Base-by-base conservation (phyloP, 2,329 filamentous ascomycete species). In the Clarireedia homoeocarpa region DNA sequence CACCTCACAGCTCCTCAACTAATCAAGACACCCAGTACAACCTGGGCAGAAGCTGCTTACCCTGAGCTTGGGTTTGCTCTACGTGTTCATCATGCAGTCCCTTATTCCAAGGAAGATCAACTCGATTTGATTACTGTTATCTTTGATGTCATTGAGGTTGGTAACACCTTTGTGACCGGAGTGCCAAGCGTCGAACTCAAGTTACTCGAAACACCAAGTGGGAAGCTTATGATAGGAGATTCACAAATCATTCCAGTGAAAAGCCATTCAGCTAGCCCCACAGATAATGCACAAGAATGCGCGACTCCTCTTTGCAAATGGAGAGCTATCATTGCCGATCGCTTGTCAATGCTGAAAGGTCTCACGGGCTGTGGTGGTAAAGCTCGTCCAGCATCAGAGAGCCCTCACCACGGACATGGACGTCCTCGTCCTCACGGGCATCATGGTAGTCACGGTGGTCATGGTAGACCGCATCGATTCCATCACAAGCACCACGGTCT, bases 91-190 rank as follows among this genome's bases (percentile, higher is more conserved):
- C 70, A 69, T 36, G 71, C 71, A 20, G 68, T 71, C 52, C 73
- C 77, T 60, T 72, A 75, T 47, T 76, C 81, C 55, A 74, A 77
- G 50, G 73, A 78, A 9, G 76, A 78, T 59, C 71, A 74, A 53
- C 67, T 84, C 45, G 74, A 79, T 57, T 68, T 84, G 3, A 68
- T 85, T 52, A 69, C 73, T 39, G 65, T 86, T 56, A 74, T 80
- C 59, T 70, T 87, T 39, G 75, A 81, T 61, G 77, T 88, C 59
- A 75, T 83, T 58, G 77, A 83, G 66, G 78, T 87, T 26, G 81
- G 80, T 56, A 70, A 75, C 53, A 71, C 74, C 45, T 81, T 83
- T 57, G 69, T 86, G 54, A 71, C 79, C 46, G 75, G 71, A 24
- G 73, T 84, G 24, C 77, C 80, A 39, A 72, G 72, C 27, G 74